Evolutionary conservation across 129 eudicot genomes (phyloP).

Genomic region (Solidago caesia): DNA sequence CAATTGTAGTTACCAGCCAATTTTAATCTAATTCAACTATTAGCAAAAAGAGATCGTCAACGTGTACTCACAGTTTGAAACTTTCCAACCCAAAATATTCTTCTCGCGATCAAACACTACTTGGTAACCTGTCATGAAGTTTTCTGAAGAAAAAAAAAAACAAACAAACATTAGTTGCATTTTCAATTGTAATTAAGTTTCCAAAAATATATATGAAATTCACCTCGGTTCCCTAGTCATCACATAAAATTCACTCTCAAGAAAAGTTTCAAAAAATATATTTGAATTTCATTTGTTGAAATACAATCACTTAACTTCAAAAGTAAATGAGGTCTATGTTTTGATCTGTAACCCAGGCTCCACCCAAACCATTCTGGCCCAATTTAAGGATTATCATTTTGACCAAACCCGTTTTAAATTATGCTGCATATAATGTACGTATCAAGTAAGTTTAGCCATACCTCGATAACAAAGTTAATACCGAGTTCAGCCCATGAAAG

Average conservation of each 20-base stretch:
- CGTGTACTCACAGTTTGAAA: conserved; percentile 65
- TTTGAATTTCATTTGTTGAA: neutral
- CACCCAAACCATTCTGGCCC: neutral
- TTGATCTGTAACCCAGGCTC: neutral
- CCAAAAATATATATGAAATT: too few species aligned
- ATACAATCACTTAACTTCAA: neutral
- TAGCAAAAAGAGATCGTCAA: neutral
- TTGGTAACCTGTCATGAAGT: conserved; percentile 88
- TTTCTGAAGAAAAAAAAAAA: conserved; percentile 43
- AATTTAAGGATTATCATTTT: neutral
- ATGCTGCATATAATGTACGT: neutral
- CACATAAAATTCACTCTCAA: neutral
- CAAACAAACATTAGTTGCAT: neutral
- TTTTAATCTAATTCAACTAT: too few species aligned
- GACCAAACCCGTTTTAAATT: neutral
- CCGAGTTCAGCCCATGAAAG: conserved; percentile 98
- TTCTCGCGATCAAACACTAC: conserved; percentile 84
- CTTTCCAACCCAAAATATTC: conserved; percentile 83
- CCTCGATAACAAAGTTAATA: conserved; percentile 92
- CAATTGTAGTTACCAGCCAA: neutral
- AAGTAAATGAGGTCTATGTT: neutral
- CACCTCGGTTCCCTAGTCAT: conserved; percentile 81
- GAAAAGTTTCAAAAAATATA: neutral
- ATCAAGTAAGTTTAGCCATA: conserved; percentile 7
- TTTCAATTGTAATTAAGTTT: neutral